phyloP scores from a whole-genome alignment of 192 early-diverging fungal genomes.

The Gigaspora rosea region DNA sequence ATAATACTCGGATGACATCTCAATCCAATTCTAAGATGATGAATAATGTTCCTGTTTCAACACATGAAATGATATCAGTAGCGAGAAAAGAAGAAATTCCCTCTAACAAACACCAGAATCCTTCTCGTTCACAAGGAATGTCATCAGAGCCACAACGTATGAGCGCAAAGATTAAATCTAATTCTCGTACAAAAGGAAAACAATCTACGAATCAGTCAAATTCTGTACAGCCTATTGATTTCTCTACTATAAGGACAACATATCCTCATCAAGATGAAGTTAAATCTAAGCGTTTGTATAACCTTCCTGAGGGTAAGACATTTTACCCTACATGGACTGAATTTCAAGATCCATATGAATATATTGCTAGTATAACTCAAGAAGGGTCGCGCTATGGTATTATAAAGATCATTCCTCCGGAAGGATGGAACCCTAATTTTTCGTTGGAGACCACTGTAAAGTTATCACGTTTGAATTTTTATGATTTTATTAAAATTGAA shows the following conservation, averaged over 20 bases:
- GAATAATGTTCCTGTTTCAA: not conserved
- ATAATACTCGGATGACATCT: not conserved
- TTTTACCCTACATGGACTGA: conserved; percentile 82
- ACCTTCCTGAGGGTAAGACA: conserved; percentile 70
- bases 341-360: conserved; percentile 81
- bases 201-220: not conserved
- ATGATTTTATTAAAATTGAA: not conserved
- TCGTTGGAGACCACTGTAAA: conserved; percentile 78
- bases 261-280: conserved; percentile 36
- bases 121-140: no score
- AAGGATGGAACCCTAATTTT: conserved; percentile 82
- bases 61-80: not conserved
- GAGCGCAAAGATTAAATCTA: not conserved
- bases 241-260: conserved; percentile 31
- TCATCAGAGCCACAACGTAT: not conserved
- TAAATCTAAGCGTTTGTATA: conserved; percentile 61
- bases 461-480: conserved; percentile 14
- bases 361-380: conserved; percentile 78
- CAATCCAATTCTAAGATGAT: not conserved
- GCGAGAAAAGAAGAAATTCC: no score
- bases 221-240: not conserved
- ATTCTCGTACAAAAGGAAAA: not conserved
- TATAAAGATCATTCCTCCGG: conserved; percentile 92
- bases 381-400: conserved; percentile 82
- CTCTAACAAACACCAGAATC: no score